Conservation (phyloP, 257 asterid species). For the Nicotiana tabacum region DNA sequence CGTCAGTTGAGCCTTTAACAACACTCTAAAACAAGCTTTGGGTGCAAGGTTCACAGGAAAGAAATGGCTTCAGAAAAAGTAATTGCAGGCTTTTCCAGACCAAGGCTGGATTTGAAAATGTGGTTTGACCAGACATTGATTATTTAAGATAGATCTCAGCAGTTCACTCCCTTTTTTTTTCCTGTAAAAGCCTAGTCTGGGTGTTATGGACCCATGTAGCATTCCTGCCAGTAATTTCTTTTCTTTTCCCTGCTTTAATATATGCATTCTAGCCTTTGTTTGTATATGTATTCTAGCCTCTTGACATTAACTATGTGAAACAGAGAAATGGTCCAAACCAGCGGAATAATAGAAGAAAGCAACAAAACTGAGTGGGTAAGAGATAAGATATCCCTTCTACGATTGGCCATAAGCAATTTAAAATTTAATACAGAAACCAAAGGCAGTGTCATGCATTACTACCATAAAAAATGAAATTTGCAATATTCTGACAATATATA, state of each 20-base stretch:
- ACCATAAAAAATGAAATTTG: not conserved
- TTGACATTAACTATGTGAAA: too few relatives aligned
- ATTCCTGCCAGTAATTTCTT: not conserved
- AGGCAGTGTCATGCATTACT: not conserved
- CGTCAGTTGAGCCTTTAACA: too few relatives aligned
- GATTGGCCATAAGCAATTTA: not conserved
- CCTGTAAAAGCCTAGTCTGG: not conserved
- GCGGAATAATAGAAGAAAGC: not conserved
- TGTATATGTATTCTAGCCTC: too few relatives aligned
- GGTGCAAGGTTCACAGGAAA: not conserved
- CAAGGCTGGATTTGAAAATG: not conserved
- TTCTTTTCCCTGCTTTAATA: not conserved
- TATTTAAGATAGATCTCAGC: not conserved
- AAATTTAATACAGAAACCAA: too few relatives aligned
- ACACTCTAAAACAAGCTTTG: too few relatives aligned
- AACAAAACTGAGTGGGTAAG: not conserved
- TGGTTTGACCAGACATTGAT: not conserved
- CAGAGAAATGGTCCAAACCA: not conserved
- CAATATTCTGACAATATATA: not conserved
- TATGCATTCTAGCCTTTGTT: too few relatives aligned
- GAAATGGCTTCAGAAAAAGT: not conserved
- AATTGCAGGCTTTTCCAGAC: not conserved
- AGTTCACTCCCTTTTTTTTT: too few relatives aligned
- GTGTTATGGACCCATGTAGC: not conserved
- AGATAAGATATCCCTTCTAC: not conserved